phyloP scores from a whole-genome alignment of 257 asterid genomes.

The Mitragyna speciosa region DNA sequence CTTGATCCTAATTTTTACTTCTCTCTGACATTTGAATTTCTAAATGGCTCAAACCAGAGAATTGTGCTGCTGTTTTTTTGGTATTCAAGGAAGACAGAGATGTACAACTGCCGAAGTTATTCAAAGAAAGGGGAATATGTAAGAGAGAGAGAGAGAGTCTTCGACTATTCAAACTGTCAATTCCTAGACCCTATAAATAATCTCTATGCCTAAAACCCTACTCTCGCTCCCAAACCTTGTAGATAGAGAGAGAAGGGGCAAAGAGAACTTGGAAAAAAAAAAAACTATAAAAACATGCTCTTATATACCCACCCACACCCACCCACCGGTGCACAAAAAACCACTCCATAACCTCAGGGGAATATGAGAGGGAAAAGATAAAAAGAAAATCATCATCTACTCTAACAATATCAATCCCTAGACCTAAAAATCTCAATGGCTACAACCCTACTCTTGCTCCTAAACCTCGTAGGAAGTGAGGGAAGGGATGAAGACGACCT shows the following conservation, averaged over 20 bases:
- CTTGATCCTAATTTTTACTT: neutral
- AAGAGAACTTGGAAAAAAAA: too few relatives aligned
- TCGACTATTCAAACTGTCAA: neutral
- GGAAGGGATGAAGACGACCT: neutral
- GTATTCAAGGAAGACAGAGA: neutral
- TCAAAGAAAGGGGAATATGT: neutral
- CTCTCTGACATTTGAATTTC: neutral
- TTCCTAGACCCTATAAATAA: neutral
- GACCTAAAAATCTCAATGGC: too few relatives aligned
- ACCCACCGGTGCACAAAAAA: too few relatives aligned
- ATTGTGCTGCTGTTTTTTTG: neutral
- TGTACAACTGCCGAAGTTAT: neutral
- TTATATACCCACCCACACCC: too few relatives aligned
- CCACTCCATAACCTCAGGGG: too few relatives aligned
- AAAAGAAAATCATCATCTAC: too few relatives aligned
- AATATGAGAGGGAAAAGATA: too few relatives aligned
- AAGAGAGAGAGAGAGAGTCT: neutral
- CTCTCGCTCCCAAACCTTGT: neutral
- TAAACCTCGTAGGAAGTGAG: neutral
- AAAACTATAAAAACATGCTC: too few relatives aligned
- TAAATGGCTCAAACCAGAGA: neutral
- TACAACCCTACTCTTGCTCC: too few relatives aligned
- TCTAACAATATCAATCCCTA: too few relatives aligned
- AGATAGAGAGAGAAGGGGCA: neutral
- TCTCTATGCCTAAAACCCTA: neutral